Evolutionary conservation across 495 filamentous ascomycete genomes (phyloP).

Genomic region (Bacidia rubella): DNA sequence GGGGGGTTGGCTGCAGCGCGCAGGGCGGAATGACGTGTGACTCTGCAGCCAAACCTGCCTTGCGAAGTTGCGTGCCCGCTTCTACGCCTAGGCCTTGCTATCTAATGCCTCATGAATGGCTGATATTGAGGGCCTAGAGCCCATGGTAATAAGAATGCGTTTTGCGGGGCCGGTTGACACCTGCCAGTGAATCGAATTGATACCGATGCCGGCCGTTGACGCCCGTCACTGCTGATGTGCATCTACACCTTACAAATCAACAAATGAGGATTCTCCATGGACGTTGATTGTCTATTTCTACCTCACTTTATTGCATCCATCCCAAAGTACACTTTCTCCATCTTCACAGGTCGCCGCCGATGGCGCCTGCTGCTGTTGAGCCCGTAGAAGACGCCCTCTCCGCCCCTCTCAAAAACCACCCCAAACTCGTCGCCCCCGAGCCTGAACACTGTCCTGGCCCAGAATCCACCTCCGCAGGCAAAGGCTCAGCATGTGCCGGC

Average conservation of each 20-base stretch:
- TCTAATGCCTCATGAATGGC: too few relatives aligned
- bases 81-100: too few relatives aligned
- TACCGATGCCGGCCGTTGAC: neutral
- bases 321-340: too few relatives aligned
- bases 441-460: slow-evolving; percentile 96
- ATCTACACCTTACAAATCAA: neutral
- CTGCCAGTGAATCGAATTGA: too few relatives aligned
- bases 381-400: slow-evolving; percentile 50
- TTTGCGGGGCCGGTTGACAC: too few relatives aligned
- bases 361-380: slow-evolving; percentile 65
- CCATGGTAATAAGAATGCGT: too few relatives aligned
- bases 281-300: too few relatives aligned
- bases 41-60: neutral
- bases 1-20: neutral
- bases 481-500: slow-evolving; percentile 76
- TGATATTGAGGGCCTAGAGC: too few relatives aligned
- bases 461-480: slow-evolving; percentile 72
- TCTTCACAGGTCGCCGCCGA: slow-evolving; percentile 25
- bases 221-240: neutral
- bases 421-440: slow-evolving; percentile 80
- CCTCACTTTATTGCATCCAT: too few relatives aligned
- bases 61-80: too few relatives aligned
- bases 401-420: slow-evolving; percentile 54
- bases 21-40: neutral
- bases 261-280: neutral